Evolutionary conservation across 2,329 filamentous ascomycete genomes (phyloP).

Genomic region (Penicillium sumatraense): DNA sequence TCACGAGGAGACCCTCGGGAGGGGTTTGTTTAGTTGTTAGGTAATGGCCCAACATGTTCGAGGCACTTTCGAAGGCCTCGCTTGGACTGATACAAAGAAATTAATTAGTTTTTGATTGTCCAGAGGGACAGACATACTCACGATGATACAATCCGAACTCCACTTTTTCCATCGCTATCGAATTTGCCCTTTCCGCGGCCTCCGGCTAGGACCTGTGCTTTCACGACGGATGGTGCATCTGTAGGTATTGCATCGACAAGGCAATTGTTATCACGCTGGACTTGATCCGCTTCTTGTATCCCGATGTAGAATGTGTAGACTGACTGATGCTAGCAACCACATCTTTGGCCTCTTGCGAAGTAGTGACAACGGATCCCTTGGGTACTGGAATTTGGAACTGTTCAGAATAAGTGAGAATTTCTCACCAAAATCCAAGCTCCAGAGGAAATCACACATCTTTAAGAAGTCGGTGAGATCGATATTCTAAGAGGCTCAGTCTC

Average conservation of each 20-base stretch:
- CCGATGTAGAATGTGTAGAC: not conserved
- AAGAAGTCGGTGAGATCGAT: conserved; percentile 31
- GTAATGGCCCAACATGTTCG: conserved; percentile 34
- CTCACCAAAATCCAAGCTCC: not conserved
- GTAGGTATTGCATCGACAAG: not conserved
- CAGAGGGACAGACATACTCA: conserved; percentile 8
- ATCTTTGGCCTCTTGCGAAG: conserved; percentile 25
- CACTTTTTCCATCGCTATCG: conserved; percentile 34
- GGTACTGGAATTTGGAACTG: conserved; percentile 35
- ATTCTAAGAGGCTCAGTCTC: conserved; percentile 27
- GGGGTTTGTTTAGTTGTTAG: conserved; percentile 37
- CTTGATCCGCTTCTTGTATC: not conserved
- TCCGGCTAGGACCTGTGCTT: conserved; percentile 38
- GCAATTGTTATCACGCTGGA: not conserved
- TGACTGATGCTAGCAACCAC: conserved; percentile 31
- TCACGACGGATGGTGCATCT: conserved; percentile 35
- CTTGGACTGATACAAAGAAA: conserved; percentile 25
- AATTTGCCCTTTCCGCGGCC: conserved; percentile 37
- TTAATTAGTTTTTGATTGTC: not conserved
- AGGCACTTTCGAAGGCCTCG: conserved; percentile 32
- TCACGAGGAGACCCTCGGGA: conserved; percentile 30
- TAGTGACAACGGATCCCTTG: conserved; percentile 28
- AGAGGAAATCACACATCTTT: conserved; percentile 22
- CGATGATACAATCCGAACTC: conserved; percentile 33
- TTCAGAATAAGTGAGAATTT: not conserved